Evolutionary conservation across 495 filamentous ascomycete species (phyloP).

Genomic region (Tricharina praecox): DNA sequence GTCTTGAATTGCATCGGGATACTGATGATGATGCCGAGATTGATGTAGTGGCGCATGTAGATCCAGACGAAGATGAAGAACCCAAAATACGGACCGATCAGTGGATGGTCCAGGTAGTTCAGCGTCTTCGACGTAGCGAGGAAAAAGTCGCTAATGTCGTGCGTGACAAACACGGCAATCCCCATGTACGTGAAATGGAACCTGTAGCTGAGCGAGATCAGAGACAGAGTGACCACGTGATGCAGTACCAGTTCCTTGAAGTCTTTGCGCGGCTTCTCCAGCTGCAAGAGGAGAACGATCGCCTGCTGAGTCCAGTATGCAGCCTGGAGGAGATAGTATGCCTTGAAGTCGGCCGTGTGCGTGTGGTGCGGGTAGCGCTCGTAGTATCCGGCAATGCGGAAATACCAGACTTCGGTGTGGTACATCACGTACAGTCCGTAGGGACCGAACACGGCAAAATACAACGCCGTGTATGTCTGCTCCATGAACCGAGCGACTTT

Average conservation of each 20-base stretch:
- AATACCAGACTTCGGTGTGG: constrained; percentile 88
- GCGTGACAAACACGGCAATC: constrained; percentile 90
- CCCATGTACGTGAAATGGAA: constrained; percentile 99
- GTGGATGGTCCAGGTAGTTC: constrained; percentile 69
- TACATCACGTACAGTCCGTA: constrained; percentile 86
- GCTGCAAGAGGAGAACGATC: constrained; percentile 68
- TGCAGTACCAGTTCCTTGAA: constrained; percentile 90
- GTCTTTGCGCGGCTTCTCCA: constrained; percentile 93
- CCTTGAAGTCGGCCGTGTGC: constrained; percentile 79
- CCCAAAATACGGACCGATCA: constrained; percentile 68
- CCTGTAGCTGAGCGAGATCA: constrained; percentile 80
- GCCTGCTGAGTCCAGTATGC: constrained; percentile 94
- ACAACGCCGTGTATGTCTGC: constrained; percentile 91
- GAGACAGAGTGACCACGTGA: constrained; percentile 77
- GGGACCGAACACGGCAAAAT: constrained; percentile 74
- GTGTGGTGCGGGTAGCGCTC: constrained; percentile 76
- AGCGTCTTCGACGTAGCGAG: constrained; percentile 90
- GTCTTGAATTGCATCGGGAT: constrained; percentile 76
- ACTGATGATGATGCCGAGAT: constrained; percentile 71
- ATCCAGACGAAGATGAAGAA: constrained; percentile 73
- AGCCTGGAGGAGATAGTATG: constrained; percentile 90
- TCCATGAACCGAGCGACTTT: constrained; percentile 95
- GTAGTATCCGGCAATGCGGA: constrained; percentile 82
- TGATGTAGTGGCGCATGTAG: constrained; percentile 84
- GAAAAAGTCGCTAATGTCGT: constrained; percentile 95